These are phyloP conservation scores for Elaeis oleifera DNA, from an alignment of 202 grass and related monocot species.

Conservation along the genomic window DNA sequence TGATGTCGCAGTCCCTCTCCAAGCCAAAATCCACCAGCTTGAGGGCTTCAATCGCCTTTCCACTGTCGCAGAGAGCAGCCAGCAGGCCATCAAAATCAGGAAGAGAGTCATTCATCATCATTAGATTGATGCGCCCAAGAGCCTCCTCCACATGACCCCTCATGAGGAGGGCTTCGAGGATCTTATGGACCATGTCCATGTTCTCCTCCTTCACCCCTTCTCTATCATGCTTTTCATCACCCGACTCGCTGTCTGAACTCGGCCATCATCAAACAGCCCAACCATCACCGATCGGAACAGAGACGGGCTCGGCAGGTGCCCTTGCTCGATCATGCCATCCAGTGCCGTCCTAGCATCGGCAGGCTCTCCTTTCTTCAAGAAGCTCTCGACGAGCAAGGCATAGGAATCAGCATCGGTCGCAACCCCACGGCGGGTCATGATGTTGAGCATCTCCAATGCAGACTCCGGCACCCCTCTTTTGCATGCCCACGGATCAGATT, in stretches of 20 bases:
- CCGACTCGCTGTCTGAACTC: conserved; percentile 76
- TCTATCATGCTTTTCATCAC: conserved; percentile 95
- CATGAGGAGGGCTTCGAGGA: conserved; percentile 64
- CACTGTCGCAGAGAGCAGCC: conserved; percentile 48
- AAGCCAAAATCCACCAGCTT: conserved; percentile 68
- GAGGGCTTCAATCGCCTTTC: conserved; percentile 67
- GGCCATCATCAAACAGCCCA: conserved; percentile 46
- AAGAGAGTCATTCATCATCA: conserved; percentile 53
- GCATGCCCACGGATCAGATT: conserved; percentile 73
- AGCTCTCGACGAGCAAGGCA: conserved; percentile 55
- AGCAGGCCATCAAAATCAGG: conserved; percentile 68
- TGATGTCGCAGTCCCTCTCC: conserved; percentile 66
- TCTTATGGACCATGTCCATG: conserved; percentile 61
- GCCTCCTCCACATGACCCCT: conserved; percentile 92
- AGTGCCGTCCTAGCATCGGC: conserved; percentile 68
- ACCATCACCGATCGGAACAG: conserved; percentile 81
- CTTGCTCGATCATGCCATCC: conserved; percentile 89
- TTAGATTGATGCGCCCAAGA: conserved; percentile 69
- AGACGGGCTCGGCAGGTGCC: conserved; percentile 55
- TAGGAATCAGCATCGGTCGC: conserved; percentile 51
- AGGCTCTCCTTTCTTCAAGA: conserved; percentile 59
- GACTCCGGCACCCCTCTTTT: conserved; percentile 57
- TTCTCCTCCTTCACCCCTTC: conserved; percentile 83
- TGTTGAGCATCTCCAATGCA: conserved; percentile 57
- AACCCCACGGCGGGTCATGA: conserved; percentile 57